Conservation (phyloP, 164 flowering plant genomes). For the Hamamelis virginiana region DNA sequence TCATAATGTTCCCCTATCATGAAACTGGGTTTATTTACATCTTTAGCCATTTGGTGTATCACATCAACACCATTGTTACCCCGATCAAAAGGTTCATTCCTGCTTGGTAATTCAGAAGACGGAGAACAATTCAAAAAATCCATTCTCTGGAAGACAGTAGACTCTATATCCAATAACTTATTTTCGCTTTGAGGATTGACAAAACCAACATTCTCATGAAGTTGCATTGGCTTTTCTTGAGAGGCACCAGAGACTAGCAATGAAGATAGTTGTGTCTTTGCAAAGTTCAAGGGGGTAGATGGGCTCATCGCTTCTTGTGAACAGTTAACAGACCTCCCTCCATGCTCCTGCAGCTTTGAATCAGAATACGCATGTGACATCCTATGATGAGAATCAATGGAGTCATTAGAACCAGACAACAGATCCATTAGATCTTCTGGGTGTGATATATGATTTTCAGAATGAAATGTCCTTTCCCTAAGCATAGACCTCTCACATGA, state of each 20-base stretch:
- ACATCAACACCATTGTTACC: neutral
- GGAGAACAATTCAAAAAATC: slow-evolving; percentile 14
- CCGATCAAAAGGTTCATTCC: slow-evolving; percentile 11
- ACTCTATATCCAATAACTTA: slow-evolving; percentile 7
- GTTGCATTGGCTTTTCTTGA: slow-evolving; percentile 15
- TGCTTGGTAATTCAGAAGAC: slow-evolving; percentile 3
- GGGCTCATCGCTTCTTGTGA: slow-evolving; percentile 29
- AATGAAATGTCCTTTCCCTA: slow-evolving; percentile 21
- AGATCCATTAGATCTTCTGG: slow-evolving; percentile 22
- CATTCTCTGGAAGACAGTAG: slow-evolving; percentile 9
- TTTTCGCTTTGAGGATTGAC: slow-evolving; percentile 5
- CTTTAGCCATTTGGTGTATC: slow-evolving; percentile 1
- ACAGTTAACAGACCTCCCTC: slow-evolving; percentile 25
- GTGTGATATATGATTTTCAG: slow-evolving; percentile 21
- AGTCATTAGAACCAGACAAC: slow-evolving; percentile 22
- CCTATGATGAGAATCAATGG: slow-evolving; percentile 23
- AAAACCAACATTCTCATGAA: slow-evolving; percentile 12
- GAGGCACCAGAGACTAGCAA: slow-evolving; percentile 8
- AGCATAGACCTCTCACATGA: slow-evolving; percentile 15
- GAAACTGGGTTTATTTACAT: neutral
- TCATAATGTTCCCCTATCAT: neutral
- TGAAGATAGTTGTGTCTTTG: slow-evolving; percentile 20
- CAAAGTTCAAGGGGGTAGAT: slow-evolving; percentile 24
- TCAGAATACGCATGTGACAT: slow-evolving; percentile 38
- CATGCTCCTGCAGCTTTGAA: slow-evolving; percentile 34